phyloP scores from a whole-genome alignment of 768 basidiomycete species.

The Phanerochaete carnosa region DNA sequence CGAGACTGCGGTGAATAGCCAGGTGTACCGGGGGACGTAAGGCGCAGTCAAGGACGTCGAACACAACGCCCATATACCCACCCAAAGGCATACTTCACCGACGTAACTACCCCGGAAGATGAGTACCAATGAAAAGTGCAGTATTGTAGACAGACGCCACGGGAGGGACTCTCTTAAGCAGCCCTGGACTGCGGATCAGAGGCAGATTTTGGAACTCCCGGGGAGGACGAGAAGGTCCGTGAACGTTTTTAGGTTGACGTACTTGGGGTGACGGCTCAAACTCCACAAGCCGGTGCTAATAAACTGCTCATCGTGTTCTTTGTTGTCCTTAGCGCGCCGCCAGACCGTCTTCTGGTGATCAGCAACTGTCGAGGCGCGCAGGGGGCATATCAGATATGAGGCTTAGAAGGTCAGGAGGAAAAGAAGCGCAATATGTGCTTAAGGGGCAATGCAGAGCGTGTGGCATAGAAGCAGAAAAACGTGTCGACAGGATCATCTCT shows the following conservation, averaged over 20 bases:
- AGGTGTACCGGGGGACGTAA: constrained; percentile 41
- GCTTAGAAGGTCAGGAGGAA: not conserved
- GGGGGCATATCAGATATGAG: constrained; percentile 2
- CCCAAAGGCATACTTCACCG: constrained; percentile 69
- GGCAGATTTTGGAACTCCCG: not conserved
- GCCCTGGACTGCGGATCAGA: not conserved
- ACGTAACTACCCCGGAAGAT: constrained; percentile 32
- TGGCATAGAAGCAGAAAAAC: not conserved
- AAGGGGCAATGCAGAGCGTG: not conserved
- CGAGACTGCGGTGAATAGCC: constrained; percentile 48
- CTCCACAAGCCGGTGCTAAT: constrained; percentile 68
- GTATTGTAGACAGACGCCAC: not conserved
- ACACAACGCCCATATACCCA: constrained; percentile 60
- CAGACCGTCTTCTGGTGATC: constrained; percentile 65
- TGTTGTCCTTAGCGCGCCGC: constrained; percentile 54
- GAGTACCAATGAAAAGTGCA: not conserved
- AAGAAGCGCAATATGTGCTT: not conserved
- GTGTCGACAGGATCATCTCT: not conserved
- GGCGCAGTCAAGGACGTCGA: constrained; percentile 43
- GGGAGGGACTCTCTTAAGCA: not conserved
- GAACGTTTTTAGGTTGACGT: constrained; percentile 16
- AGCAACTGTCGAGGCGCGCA: constrained; percentile 32
- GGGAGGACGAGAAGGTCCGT: not conserved
- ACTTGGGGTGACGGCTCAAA: constrained; percentile 74
- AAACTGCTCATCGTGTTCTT: constrained; percentile 69